Percentiles rank a stretch among this genome's conserved stretches.
These are phyloP conservation scores for Thermomyces lanuginosus DNA, from an alignment of 2,329 filamentous ascomycete species.

Conservation along the genomic window DNA sequence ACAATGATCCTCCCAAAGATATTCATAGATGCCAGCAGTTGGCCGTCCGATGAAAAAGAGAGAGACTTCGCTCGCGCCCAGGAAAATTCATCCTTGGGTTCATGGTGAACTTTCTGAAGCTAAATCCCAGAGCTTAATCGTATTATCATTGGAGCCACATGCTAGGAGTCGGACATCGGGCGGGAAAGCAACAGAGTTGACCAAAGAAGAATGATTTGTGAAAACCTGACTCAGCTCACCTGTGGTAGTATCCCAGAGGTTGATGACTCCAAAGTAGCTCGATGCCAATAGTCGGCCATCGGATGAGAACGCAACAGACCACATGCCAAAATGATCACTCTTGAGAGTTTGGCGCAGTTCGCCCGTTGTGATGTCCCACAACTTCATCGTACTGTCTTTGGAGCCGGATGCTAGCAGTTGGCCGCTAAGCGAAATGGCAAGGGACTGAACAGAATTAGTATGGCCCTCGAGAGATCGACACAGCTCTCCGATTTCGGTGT, in stretches of 20 bases:
- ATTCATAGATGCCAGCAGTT: too few species aligned
- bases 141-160: conserved; percentile 8
- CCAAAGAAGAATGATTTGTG: conserved; percentile 1
- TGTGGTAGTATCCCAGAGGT: conserved; percentile 5
- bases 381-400: neutral
- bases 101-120: conserved; percentile 1
- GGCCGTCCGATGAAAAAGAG: too few species aligned
- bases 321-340: neutral
- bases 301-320: conserved; percentile 4
- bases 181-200: conserved; percentile 10
- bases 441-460: conserved; percentile 4
- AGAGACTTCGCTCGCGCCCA: too few species aligned
- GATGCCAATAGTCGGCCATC: conserved; percentile 3
- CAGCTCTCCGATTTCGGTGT: conserved; percentile 1
- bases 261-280: conserved; percentile 1
- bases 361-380: neutral
- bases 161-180: conserved; percentile 9
- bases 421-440: conserved; percentile 10
- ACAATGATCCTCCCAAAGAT: too few species aligned
- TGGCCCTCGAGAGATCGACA: conserved; percentile 8
- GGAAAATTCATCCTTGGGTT: too few species aligned
- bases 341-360: neutral
- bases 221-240: conserved; percentile 21
- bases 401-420: conserved; percentile 8
- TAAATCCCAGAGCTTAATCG: conserved; percentile 8